Conservation (phyloP, 2,329 filamentous ascomycete species). For the Verticillium nubilum region DNA sequence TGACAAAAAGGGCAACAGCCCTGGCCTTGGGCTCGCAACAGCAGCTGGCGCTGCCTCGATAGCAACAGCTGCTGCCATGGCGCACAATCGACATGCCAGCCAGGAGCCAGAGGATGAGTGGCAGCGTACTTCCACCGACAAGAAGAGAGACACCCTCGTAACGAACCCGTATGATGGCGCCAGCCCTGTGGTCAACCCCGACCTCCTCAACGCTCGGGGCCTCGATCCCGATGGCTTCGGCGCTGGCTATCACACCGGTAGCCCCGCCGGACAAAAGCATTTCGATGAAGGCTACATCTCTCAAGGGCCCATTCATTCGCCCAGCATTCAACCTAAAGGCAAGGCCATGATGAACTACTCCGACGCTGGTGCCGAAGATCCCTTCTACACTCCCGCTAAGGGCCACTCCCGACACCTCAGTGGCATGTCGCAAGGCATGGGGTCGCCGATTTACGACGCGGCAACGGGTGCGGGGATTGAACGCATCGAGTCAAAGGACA, state of each 20-base stretch:
- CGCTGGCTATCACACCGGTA: slow-evolving; percentile 45
- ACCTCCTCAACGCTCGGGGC: slow-evolving; percentile 36
- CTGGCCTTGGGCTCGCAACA: slow-evolving; percentile 40
- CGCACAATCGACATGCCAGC: slow-evolving; percentile 47
- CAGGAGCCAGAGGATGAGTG: slow-evolving; percentile 61
- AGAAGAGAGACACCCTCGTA: slow-evolving; percentile 60
- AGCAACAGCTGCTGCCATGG: slow-evolving; percentile 37
- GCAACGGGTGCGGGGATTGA: slow-evolving; percentile 84
- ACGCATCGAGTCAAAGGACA: slow-evolving; percentile 90
- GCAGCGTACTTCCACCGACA: slow-evolving; percentile 55
- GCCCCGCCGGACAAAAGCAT: slow-evolving; percentile 55
- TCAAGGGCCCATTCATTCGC: slow-evolving; percentile 54
- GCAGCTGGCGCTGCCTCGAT: slow-evolving; percentile 50
- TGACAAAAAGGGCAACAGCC: slow-evolving; percentile 2
- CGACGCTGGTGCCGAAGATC: slow-evolving; percentile 54
- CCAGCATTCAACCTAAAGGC: slow-evolving; percentile 47
- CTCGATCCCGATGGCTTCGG: slow-evolving; percentile 32
- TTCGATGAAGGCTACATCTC: slow-evolving; percentile 90
- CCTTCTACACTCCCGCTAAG: slow-evolving; percentile 53
- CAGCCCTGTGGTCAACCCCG: slow-evolving; percentile 55
- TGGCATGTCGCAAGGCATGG: slow-evolving; percentile 88
- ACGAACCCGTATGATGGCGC: slow-evolving; percentile 64
- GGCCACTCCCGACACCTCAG: slow-evolving; percentile 66
- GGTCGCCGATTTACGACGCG: slow-evolving; percentile 83
- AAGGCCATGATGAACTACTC: slow-evolving; percentile 37